Evolutionary conservation across 495 filamentous ascomycete species (phyloP), one percentile per base, ranked within the genome.

Genomic region (Aspergillus asperescens): DNA sequence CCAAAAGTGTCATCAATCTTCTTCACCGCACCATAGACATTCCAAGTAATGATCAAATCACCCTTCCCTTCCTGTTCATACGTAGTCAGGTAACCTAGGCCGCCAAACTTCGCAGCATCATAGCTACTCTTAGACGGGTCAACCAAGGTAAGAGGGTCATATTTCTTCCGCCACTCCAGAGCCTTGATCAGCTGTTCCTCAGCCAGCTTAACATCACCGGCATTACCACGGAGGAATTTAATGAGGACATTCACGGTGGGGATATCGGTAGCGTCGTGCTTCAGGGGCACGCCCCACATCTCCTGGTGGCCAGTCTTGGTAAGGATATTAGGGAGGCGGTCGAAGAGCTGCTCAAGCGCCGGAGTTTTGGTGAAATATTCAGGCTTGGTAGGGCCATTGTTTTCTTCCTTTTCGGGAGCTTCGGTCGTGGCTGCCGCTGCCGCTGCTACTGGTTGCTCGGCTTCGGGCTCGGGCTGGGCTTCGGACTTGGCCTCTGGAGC

Each of bases 221-320:
- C 79, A 62, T 94, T 95, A 58, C 90, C 90, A 50, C 90, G 86
- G 25, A 96, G 80, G 69, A 90, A 95, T 72, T 95, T 96, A 62
- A 94, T 89, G 45, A 95, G 68, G 39, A 96, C 79, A 53, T 94
- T 82, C 59, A 82, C 81, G n/a, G 84, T 91, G 38, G 81, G 83
- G 37, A 90, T 72, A 60, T 87, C 78, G 5, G 61, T 69, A 13
- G 72, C 72, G 34, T 81, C 78, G 20, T 47, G 28, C 43, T 74
- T 74, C 40, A 81, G 66, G 28, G 64, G 50, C 7, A 95, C 79
- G 10, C 90, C 90, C 83, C 89, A 95, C 72, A 94, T 82, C 66
- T 93, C 87, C 32, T 68, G 63, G 61, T 91, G 76, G 23, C 70
- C 69, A 7, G 77, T 68, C 27, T 72, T 69, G 22, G 62, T 61